Base-by-base conservation (phyloP, 306 rosid genomes). In the Begonia fuchsioides region DNA sequence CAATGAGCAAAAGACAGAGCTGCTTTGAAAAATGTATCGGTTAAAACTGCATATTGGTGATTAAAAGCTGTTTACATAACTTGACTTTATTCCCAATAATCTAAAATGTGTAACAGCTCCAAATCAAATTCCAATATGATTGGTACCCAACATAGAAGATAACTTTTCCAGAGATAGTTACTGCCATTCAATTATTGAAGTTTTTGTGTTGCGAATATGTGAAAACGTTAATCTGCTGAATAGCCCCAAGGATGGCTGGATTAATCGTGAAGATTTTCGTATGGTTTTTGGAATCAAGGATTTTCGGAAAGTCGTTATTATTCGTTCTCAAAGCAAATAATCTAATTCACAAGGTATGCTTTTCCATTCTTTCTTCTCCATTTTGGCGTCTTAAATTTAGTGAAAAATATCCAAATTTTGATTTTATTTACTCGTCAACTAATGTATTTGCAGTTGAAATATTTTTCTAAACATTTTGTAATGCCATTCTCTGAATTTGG, bases 241-340 rank as follows among this genome's bases (percentile, higher is more conserved):
- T 48, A 88, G 96, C 96, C 66, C 96, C 96, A 16, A 85, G 86
- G 32, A 72, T 88, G 96, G 58, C 94, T 61, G 96, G 96, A 47
- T n/a, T 76, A 50, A 45, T 76, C 61, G 79, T 68, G 61, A 88
- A 83, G 58, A 57, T 83, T 52, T 81, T 83, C 52, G 74, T 68
- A 43, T 62, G 68, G 79, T 44, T 80, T 10, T 53, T 88, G 76
- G 96, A 88, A 68, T 72, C 56, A 46, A 71, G 76, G 48, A 57
- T 88, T 55, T 11, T 88, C 52, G 95, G 96, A 67, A 72, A 69
- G 16, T n/a, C 78, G 18, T 10, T 88, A 9, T 14, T 81, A 57
- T 70, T 56, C 77, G 60, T 81, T 43, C 48, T 88, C 73, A 83
- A 83, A 51, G 78, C 67, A 53, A 71, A 76, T 59, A 88, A 83